Percentiles rank a stretch among this genome's conserved stretches.
These are phyloP conservation scores for Nepenthes gracilis DNA, from an alignment of 148 eudicot genomes.

Conservation along the genomic window DNA sequence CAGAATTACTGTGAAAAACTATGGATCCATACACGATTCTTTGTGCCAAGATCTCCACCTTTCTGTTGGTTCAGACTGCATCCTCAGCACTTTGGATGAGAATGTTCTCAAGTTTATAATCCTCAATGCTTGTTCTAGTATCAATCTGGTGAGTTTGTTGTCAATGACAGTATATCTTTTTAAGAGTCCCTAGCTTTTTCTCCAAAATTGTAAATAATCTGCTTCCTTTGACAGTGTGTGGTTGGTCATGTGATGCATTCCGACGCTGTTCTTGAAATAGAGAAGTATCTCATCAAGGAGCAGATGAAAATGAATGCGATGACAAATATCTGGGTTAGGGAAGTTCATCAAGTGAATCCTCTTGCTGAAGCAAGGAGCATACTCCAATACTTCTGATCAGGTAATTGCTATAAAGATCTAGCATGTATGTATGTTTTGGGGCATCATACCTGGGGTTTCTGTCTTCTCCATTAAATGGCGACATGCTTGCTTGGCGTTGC, in stretches of 20 bases:
- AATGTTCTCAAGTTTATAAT: constrained; percentile 34
- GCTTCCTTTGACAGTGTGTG: constrained; percentile 37
- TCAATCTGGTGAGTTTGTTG: constrained; percentile 46
- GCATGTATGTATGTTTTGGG: neutral
- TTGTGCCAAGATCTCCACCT: constrained; percentile 45
- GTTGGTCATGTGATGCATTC: constrained; percentile 51
- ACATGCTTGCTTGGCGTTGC: too few species aligned
- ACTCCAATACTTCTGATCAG: constrained; percentile 26
- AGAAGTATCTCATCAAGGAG: constrained; percentile 33
- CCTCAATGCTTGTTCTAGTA: constrained; percentile 50
- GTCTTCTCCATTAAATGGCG: too few species aligned
- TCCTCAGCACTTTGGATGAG: constrained; percentile 37
- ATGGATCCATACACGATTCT: constrained; percentile 47
- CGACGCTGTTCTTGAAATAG: constrained; percentile 20
- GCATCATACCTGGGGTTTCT: too few species aligned
- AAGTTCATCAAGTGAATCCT: constrained; percentile 35
- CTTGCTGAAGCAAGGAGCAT: constrained; percentile 56
- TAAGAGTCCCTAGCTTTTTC: neutral
- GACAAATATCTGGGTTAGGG: constrained; percentile 60
- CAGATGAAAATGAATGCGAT: constrained; percentile 42
- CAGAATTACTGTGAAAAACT: constrained; percentile 47
- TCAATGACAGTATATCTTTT: neutral
- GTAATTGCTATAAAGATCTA: constrained; percentile 5
- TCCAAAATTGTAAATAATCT: neutral
- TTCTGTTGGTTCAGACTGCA: constrained; percentile 27